Evolutionary conservation across 2,329 filamentous ascomycete genomes (phyloP), one percentile per base, ranked within the genome.

Genomic region (Gaeumannomyces sp.): DNA sequence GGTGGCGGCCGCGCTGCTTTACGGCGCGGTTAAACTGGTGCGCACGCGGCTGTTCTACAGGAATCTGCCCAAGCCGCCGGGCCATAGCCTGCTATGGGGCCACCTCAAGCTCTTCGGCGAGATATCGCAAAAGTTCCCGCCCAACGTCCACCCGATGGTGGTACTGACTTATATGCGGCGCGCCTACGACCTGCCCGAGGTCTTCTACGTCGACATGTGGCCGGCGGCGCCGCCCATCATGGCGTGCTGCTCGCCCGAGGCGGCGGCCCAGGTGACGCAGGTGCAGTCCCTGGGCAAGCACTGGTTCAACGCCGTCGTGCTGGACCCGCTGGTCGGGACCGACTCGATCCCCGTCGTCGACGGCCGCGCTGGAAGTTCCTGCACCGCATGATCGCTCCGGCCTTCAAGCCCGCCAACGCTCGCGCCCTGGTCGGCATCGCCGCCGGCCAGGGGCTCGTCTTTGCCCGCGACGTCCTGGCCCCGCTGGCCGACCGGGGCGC

Each of bases 281-380:
- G 27, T 58, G 11, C 56, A 28, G 56, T 5, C 8, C 10, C 56
- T 58, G n/a, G 27, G 56, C 2, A 58, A 58, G 56, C 56, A 58
- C 56, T 7, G 2, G n/a, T 3, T 25, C 10, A 58, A 25, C n/a
- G 56, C n/a, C 56, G n/a, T 58, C 19, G 56, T 58, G 22, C 56
- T 58, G 50, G 53, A 33, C 14, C 69, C 71, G 14, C 69, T 76
- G 59, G 71, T 74, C 0, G 71, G 70, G n/a, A 74, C 73, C 27
- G 66, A 73, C 5, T 73, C 76, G 57, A 65, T 78, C 1, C 69
- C 78, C 28, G 71, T 72, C 45, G 67, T 73, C 27, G 74, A 78
- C 59, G 78, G 78, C 70, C 72, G 16, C 71, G 73, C 58, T 80
- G 78, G 78, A 77, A 75, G 67, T 67, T 63, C 62, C 70, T 72